A percentile compares a stretch with the other conserved stretches of the same genome.
phyloP scores from a whole-genome alignment of 306 rosid species.

The Quercus gilva region DNA sequence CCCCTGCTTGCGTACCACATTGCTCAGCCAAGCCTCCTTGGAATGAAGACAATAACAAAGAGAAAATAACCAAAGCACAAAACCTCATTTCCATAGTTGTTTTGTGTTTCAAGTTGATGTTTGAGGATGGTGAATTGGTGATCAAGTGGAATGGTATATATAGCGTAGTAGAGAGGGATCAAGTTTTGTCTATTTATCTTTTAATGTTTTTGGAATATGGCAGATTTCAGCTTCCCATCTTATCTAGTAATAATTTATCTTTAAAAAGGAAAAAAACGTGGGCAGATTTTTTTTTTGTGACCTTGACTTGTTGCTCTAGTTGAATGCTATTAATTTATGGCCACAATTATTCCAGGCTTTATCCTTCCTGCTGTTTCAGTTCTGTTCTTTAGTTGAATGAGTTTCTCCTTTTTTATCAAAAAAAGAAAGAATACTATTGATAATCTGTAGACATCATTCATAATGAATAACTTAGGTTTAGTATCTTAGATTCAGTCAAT shows the following conservation, averaged over 20 bases:
- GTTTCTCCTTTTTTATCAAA: too few relatives aligned
- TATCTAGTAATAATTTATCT: background rate
- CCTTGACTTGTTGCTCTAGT: too few relatives aligned
- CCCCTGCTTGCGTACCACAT: conserved; percentile 50
- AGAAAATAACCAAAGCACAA: background rate
- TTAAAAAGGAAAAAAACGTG: too few relatives aligned
- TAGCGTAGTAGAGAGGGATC: background rate
- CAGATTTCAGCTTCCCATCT: background rate
- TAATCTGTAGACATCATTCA: too few relatives aligned
- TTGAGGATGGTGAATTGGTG: background rate
- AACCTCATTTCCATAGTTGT: background rate
- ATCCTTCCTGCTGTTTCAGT: too few relatives aligned
- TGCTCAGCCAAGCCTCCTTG: conserved; percentile 34
- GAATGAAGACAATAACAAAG: background rate
- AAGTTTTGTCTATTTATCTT: background rate
- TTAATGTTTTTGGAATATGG: background rate
- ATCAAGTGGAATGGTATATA: background rate
- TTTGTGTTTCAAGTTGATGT: background rate
- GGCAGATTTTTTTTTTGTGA: too few relatives aligned
- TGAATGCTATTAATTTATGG: too few relatives aligned
- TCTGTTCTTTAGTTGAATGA: too few relatives aligned
- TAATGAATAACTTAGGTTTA: too few relatives aligned
- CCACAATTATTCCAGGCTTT: too few relatives aligned
- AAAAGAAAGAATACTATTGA: too few relatives aligned
- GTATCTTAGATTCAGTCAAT: too few relatives aligned